Evolutionary conservation across 805 yeast species (phyloP).

Genomic region (Wickerhamomyces subpelliculosus): DNA sequence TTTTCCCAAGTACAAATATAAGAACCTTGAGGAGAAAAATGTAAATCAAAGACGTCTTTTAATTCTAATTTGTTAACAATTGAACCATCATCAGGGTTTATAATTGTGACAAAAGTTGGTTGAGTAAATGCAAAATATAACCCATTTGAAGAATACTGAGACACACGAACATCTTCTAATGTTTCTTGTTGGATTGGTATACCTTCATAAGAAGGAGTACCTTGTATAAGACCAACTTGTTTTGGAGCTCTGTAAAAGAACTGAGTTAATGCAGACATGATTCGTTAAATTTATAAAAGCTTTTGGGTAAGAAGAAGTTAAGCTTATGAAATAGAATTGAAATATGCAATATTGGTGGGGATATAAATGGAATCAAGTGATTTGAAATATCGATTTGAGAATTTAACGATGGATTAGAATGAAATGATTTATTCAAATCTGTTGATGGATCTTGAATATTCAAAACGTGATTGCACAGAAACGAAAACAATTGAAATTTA

Average conservation of each 20-base stretch:
- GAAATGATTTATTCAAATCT: no score
- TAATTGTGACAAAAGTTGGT: conserved; percentile 50
- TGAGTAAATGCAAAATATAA: conserved; percentile 65
- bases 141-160: conserved; percentile 66
- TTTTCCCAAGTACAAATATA: conserved; percentile 86
- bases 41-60: conserved; percentile 69
- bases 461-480: no score
- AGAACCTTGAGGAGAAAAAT: conserved; percentile 84
- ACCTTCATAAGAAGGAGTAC: conserved; percentile 31
- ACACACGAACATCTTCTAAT: conserved; percentile 49
- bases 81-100: conserved; percentile 48
- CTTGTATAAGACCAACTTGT: conserved; percentile 44
- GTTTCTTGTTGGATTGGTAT: conserved; percentile 14
- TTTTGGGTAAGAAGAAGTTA: no score
- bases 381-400: no score
- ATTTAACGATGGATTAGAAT: no score
- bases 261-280: conserved; percentile 23
- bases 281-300: no score
- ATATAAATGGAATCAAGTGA: no score
- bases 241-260: conserved; percentile 43
- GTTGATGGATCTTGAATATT: no score
- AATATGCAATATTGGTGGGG: no score
- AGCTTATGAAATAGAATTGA: no score
- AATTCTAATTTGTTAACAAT: conserved; percentile 42
- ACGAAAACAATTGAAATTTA: no score